Evolutionary conservation across 2,329 filamentous ascomycete species (phyloP), one percentile per base, ranked within the genome.

Genomic region (Neobulgaria alba): DNA sequence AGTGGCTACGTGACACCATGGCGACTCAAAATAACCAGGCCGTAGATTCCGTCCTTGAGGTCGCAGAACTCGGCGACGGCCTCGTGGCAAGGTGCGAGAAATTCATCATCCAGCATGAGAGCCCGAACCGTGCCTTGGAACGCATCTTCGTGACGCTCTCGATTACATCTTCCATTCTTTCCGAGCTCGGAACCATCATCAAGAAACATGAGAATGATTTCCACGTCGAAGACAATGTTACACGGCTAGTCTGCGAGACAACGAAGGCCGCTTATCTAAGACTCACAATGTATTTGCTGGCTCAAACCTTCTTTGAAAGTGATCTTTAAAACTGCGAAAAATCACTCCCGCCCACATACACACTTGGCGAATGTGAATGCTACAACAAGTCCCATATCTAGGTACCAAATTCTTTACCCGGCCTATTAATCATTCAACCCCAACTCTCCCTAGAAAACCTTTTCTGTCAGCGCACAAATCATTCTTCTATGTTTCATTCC

Each of bases 41-140:
- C 17, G 47, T 43, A 10, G 39, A 33, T 18, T 42, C 40, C 19
- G 33, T 47, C 36, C 36, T 45, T 14, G 43, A 46, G 12, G 37
- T 38, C 23, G 43, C 41, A 23, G 36, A 44, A 2, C 37, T 30
- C 4, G 47, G 43, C 8, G 35, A 38, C 10, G 15, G 33, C 14
- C 39, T 49, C 14, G 38, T 44, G 8, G 23, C 31, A 10, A 19
- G 43, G 1, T 43, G 39, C 32, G 43, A 43, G 3, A 42, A 41
- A 20, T 42, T 49, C 16, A 40, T 49, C 14, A 42, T 41, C 7
- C 47, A 46, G 16, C 43, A 43, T 17, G 45, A 49, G 35, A 41
- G 42, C 8, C 26, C 36, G 15, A 39, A 47, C 20, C 39, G 35
- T 21, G 39, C 41, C 12, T 42, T 49, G 16, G 39, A 47, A 23